A percentile compares a stretch with the other conserved stretches of the same genome.
These are phyloP conservation scores for Nakazawaea wickerhamii DNA, from an alignment of 805 yeast species.

Conservation along the genomic window DNA sequence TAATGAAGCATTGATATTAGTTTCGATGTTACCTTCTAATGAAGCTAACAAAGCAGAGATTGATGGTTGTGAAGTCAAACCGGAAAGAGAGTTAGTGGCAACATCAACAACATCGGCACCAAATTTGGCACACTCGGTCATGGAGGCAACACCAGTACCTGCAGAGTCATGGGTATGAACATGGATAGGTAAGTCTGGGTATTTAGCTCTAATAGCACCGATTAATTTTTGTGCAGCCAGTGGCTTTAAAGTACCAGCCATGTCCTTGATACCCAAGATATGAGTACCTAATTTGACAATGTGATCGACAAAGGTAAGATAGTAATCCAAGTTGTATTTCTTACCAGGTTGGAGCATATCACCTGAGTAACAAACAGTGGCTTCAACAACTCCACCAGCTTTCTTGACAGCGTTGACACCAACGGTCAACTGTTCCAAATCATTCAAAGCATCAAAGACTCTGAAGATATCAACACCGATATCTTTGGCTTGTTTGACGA, in stretches of 20 bases:
- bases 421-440: slow-evolving; percentile 91
- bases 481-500: slow-evolving; percentile 89
- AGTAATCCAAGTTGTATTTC: slow-evolving; percentile 92
- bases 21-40: slow-evolving; percentile 76
- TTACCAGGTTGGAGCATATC: slow-evolving; percentile 95
- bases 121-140: slow-evolving; percentile 89
- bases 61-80: slow-evolving; percentile 97
- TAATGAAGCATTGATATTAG: slow-evolving; percentile 60
- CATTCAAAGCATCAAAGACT: slow-evolving; percentile 96
- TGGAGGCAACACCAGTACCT: slow-evolving; percentile 97
- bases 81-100: slow-evolving; percentile 96
- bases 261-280: slow-evolving; percentile 94
- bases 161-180: slow-evolving; percentile 99
- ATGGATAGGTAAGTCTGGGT: slow-evolving; percentile 94
- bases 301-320: slow-evolving; percentile 72
- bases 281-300: slow-evolving; percentile 95
- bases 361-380: slow-evolving; percentile 97
- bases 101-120: slow-evolving; percentile 99
- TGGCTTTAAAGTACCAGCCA: slow-evolving; percentile 99
- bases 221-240: slow-evolving; percentile 81
- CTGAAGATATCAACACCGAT: slow-evolving; percentile 97
- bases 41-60: slow-evolving; percentile 91
- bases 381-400: slow-evolving; percentile 99
- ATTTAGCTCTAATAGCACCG: slow-evolving; percentile 73
- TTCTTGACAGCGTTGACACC: slow-evolving; percentile 97